phyloP scores from a whole-genome alignment of 306 rosid genomes.

The Castanea crenata region DNA sequence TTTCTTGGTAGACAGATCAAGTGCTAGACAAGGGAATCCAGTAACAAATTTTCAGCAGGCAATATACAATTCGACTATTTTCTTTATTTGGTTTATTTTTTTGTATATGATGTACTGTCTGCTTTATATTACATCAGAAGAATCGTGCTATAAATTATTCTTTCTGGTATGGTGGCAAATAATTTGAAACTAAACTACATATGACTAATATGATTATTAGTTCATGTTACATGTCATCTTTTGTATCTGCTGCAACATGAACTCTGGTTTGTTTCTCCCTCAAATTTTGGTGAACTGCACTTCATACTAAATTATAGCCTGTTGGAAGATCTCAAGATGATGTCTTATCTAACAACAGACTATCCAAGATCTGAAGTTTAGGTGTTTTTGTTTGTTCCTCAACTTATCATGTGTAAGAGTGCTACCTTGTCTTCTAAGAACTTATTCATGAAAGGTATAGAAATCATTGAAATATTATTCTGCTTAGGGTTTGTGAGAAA shows the following conservation, averaged over 20 bases:
- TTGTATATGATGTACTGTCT: background rate
- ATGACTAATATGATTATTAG: background rate
- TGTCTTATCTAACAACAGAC: too few relatives aligned
- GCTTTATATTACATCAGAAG: background rate
- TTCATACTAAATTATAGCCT: background rate
- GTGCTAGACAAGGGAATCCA: slow-evolving; percentile 23
- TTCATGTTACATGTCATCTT: background rate
- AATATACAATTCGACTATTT: slow-evolving; percentile 30
- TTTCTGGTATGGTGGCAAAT: too few relatives aligned
- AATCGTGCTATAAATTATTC: background rate
- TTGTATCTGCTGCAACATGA: background rate
- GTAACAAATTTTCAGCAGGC: slow-evolving; percentile 61
- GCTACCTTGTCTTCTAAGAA: background rate
- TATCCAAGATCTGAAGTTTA: background rate
- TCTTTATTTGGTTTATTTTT: background rate
- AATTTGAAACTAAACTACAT: background rate
- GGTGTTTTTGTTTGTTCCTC: background rate
- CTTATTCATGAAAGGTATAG: background rate
- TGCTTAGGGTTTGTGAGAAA: background rate
- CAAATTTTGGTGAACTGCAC: background rate
- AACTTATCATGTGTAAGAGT: background rate
- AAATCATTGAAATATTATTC: background rate
- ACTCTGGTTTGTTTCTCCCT: background rate
- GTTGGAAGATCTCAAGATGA: too few relatives aligned
- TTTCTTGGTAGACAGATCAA: slow-evolving; percentile 47